Evolutionary conservation across 371 early-diverging fungal genomes (phyloP).

Genomic region (Mortierella sp.): DNA sequence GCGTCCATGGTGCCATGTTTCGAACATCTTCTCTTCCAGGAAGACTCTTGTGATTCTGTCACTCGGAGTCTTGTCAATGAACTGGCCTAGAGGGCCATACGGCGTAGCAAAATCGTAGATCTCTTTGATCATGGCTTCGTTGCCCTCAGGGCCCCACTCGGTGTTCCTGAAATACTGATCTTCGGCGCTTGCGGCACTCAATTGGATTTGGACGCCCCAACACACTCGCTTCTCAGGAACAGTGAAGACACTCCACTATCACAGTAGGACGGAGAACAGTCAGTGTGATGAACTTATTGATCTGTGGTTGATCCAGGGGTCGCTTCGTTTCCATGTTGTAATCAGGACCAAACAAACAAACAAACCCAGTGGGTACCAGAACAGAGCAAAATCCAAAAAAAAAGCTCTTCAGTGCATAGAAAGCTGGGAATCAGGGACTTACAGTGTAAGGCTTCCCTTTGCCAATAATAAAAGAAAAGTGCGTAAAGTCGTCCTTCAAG

Average conservation of each 20-base stretch:
- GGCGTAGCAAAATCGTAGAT: conserved; percentile 23
- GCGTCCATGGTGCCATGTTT: conserved; percentile 28
- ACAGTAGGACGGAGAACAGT: no score
- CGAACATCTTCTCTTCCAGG: conserved; percentile 40
- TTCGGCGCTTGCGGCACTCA: conserved; percentile 11
- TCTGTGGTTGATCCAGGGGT: no score
- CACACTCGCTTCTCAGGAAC: conserved; percentile 28
- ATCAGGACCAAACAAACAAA: no score
- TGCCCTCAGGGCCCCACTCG: conserved; percentile 38
- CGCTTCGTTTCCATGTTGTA: no score
- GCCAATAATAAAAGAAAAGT: conserved; percentile 31
- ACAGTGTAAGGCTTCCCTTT: conserved; percentile 40
- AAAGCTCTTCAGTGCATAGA: no score
- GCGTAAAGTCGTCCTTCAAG: conserved; percentile 28
- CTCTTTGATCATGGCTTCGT: conserved; percentile 32
- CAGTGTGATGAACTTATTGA: no score
- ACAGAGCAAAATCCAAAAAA: no score
- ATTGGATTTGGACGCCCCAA: conserved; percentile 36
- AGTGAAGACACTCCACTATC: conserved; percentile 41
- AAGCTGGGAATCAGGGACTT: conserved; percentile 4
- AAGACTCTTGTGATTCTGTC: conserved; percentile 35
- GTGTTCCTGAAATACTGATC: conserved; percentile 25
- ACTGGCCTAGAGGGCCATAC: conserved; percentile 25
- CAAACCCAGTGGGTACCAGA: conserved; percentile 2
- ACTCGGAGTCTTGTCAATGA: conserved; percentile 27